Percentiles rank a stretch among this genome's conserved stretches.
phyloP scores from a whole-genome alignment of 495 filamentous ascomycete genomes.

The Tetracladium marchalianum region DNA sequence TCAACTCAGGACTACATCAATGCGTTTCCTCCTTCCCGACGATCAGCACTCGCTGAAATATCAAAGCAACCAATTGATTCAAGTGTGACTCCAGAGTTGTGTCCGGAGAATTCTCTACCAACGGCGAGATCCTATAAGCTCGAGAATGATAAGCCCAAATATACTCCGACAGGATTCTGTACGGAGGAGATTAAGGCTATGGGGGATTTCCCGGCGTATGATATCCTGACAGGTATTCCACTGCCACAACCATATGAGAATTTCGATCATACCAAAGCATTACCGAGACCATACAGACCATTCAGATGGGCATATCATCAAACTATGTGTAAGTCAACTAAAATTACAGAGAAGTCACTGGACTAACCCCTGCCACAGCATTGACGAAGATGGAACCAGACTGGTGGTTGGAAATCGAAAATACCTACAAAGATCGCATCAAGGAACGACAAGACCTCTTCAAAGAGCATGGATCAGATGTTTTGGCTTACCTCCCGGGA shows the following conservation, averaged over 20 bases:
- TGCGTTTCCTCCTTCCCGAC: slow-evolving; percentile 46
- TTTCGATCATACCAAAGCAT: slow-evolving; percentile 54
- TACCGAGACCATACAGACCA: slow-evolving; percentile 65
- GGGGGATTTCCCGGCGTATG: slow-evolving; percentile 80
- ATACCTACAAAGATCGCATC: slow-evolving; percentile 60
- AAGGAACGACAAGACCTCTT: slow-evolving; percentile 64
- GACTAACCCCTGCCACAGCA: slow-evolving; percentile 36
- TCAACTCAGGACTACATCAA: slow-evolving; percentile 31
- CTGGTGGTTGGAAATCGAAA: slow-evolving; percentile 89
- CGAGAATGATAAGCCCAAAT: slow-evolving; percentile 24
- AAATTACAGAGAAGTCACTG: slow-evolving; percentile 1
- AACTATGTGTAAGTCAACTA: slow-evolving; percentile 71
- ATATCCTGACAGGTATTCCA: slow-evolving; percentile 67
- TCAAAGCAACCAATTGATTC: slow-evolving; percentile 1
- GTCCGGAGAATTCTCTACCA: slow-evolving; percentile 9
- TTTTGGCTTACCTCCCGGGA: slow-evolving; percentile 65
- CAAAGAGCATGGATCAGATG: slow-evolving; percentile 46
- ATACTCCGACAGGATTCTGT: slow-evolving; percentile 39
- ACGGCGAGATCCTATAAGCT: slow-evolving; percentile 18
- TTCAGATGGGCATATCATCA: slow-evolving; percentile 88
- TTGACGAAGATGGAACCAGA: slow-evolving; percentile 71
- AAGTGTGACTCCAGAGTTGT: slow-evolving; percentile 3
- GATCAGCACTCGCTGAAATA: slow-evolving; percentile 34
- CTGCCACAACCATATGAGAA: slow-evolving; percentile 56
- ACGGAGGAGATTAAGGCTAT: slow-evolving; percentile 61